Conservation (phyloP, 495 filamentous ascomycete genomes). For the Tuber indicum region DNA sequence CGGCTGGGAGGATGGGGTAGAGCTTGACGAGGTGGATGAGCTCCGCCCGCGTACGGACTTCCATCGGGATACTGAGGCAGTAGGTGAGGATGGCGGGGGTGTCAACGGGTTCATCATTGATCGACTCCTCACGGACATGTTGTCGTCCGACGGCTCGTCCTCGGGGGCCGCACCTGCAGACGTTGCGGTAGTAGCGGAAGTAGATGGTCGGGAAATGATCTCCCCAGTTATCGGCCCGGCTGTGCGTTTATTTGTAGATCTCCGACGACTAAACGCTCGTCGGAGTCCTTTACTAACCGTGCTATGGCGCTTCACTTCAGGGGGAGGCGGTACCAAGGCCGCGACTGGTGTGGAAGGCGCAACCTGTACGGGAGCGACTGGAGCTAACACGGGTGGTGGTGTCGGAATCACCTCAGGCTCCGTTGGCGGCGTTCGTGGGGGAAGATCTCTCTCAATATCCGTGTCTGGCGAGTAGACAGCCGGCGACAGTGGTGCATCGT, state of each 20-base stretch:
- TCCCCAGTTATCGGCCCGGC: conserved; percentile 22
- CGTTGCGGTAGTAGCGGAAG: conserved; percentile 11
- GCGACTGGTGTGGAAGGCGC: not conserved
- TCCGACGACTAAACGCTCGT: conserved; percentile 38
- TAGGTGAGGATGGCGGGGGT: conserved; percentile 16
- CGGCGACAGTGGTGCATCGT: not conserved
- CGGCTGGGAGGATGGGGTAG: conserved; percentile 16
- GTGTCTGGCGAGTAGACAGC: not conserved
- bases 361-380: not conserved
- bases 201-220: conserved; percentile 34
- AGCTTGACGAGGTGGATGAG: not conserved
- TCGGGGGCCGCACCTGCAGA: conserved; percentile 13
- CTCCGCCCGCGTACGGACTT: conserved; percentile 18
- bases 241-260: conserved; percentile 23
- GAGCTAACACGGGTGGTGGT: not conserved
- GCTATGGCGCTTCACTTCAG: conserved; percentile 14
- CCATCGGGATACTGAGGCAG: conserved; percentile 30
- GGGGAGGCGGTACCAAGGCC: not conserved
- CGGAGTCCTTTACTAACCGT: conserved; percentile 29
- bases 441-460: conserved; percentile 19
- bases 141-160: not conserved
- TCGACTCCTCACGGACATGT: not conserved
- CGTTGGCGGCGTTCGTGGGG: conserved; percentile 11
- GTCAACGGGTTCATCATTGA: conserved; percentile 1
- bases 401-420: not conserved